Conservation (phyloP, 2,329 filamentous ascomycete species). For the Aphanocladium album region DNA sequence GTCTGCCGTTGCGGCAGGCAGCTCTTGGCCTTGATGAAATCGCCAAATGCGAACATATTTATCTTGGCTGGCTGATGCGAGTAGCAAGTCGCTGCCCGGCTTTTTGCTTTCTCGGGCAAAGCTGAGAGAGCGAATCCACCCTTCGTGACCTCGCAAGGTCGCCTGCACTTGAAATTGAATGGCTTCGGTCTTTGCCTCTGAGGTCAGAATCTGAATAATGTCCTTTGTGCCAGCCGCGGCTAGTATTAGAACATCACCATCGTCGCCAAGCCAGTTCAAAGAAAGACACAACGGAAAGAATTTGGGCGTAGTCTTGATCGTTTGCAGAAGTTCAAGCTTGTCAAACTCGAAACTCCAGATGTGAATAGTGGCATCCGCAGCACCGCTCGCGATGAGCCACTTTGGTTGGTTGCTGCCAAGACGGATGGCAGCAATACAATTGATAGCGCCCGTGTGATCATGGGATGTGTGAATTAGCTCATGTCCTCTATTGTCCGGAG, state of each 20-base stretch:
- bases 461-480: slow-evolving; percentile 47
- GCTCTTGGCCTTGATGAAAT: slow-evolving; percentile 63
- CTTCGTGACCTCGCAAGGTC: slow-evolving; percentile 83
- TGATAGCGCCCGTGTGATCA: slow-evolving; percentile 71
- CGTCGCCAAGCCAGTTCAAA: slow-evolving; percentile 53
- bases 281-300: slow-evolving; percentile 80
- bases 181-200: slow-evolving; percentile 36
- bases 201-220: slow-evolving; percentile 73
- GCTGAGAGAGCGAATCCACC: slow-evolving; percentile 83
- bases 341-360: slow-evolving; percentile 61
- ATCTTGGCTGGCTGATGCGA: slow-evolving; percentile 94
- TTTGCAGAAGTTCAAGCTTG: slow-evolving; percentile 56
- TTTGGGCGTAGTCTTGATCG: slow-evolving; percentile 66
- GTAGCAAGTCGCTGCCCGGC: slow-evolving; percentile 61
- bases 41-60: slow-evolving; percentile 96
- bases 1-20: slow-evolving; percentile 51
- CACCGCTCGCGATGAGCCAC: slow-evolving; percentile 67
- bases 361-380: slow-evolving; percentile 68
- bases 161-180: slow-evolving; percentile 65
- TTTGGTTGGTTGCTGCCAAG: slow-evolving; percentile 23
- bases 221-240: slow-evolving; percentile 83
- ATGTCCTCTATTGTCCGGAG: slow-evolving; percentile 21
- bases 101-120: slow-evolving; percentile 61
- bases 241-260: slow-evolving; percentile 55
- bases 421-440: slow-evolving; percentile 52